Evolutionary conservation across 2,329 filamentous ascomycete species (phyloP).

Genomic region (Sarocladium oryzae): DNA sequence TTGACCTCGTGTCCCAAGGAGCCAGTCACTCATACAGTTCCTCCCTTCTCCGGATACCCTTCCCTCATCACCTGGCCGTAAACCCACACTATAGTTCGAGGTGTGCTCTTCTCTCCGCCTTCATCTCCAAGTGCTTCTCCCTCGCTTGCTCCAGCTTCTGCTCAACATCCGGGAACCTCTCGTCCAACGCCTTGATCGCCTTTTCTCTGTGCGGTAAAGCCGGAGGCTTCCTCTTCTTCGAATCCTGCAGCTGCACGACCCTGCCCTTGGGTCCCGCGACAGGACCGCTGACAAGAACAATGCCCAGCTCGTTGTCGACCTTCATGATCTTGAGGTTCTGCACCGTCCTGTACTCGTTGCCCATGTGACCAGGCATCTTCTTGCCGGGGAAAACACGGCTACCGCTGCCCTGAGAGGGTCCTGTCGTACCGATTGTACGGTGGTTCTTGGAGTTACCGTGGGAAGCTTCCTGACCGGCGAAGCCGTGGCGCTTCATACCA

Average conservation of each 20-base stretch:
- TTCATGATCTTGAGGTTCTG: conserved; percentile 88
- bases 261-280: conserved; percentile 86
- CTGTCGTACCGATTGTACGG: conserved; percentile 82
- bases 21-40: neutral
- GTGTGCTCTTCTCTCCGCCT: conserved; percentile 30
- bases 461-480: conserved; percentile 78
- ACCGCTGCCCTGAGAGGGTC: conserved; percentile 85
- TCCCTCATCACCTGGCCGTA: neutral
- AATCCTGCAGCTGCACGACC: conserved; percentile 80
- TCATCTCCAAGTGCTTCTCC: conserved; percentile 45
- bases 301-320: conserved; percentile 79
- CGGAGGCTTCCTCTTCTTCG: conserved; percentile 72
- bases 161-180: conserved; percentile 41
- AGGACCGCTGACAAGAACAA: conserved; percentile 80
- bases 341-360: conserved; percentile 77
- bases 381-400: conserved; percentile 91
- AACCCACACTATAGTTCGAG: neutral
- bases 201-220: conserved; percentile 41
- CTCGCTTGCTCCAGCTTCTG: conserved; percentile 42
- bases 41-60: conserved; percentile 6
- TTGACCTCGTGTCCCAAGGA: neutral
- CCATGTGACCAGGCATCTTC: conserved; percentile 97
- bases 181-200: conserved; percentile 34
- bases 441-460: conserved; percentile 96
- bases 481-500: conserved; percentile 96